Conservation (phyloP, 1,284 basidiomycete genomes). For the Marasmius sp. region DNA sequence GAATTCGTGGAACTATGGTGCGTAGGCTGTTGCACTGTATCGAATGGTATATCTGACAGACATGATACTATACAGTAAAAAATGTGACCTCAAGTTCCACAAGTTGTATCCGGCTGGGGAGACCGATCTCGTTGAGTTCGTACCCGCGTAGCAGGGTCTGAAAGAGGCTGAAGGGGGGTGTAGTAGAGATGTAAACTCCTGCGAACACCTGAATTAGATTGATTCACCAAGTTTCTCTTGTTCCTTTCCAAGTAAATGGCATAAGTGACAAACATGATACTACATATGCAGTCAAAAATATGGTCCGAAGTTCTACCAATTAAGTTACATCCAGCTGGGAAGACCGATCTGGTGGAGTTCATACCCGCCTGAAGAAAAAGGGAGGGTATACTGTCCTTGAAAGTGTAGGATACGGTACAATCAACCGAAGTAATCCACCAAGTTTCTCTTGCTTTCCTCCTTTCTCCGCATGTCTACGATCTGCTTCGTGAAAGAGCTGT, state of each 20-base stretch:
- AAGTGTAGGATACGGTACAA: background rate
- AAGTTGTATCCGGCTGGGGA: slow-evolving; percentile 12
- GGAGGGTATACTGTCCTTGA: background rate
- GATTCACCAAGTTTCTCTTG: no score
- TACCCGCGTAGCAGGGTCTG: background rate
- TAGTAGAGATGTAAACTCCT: no score
- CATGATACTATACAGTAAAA: slow-evolving; percentile 5
- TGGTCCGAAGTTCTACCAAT: no score
- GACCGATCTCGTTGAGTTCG: slow-evolving; percentile 12
- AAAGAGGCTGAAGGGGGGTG: background rate
- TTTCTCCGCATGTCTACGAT: slow-evolving; percentile 38
- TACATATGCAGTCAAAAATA: no score
- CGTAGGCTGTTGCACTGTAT: background rate
- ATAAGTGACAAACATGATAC: no score
- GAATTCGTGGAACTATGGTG: slow-evolving; percentile 10
- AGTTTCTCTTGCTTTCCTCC: slow-evolving; percentile 26
- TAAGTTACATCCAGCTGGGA: no score
- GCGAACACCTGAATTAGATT: no score
- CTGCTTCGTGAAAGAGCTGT: slow-evolving; percentile 41
- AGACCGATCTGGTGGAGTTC: no score
- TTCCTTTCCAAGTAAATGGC: no score
- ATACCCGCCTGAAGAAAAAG: no score
- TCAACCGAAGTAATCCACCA: slow-evolving; percentile 40
- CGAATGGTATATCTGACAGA: background rate
- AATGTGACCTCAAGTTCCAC: slow-evolving; percentile 9